A percentile compares a stretch with the other conserved stretches of the same genome.
Evolutionary conservation across 306 rosid species (phyloP).

Genomic region (Ormosia semicastrata): DNA sequence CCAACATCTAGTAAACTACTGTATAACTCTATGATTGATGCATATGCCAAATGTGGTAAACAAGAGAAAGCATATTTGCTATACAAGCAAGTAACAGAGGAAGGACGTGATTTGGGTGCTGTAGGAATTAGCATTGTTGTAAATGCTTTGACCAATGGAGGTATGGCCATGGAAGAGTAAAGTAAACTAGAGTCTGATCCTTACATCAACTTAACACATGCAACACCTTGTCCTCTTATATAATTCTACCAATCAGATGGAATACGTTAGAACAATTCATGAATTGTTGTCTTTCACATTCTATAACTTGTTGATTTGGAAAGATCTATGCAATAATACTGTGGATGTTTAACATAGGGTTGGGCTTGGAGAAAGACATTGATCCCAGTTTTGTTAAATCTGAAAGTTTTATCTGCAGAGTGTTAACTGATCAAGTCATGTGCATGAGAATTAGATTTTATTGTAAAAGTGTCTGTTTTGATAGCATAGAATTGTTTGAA

Average conservation of each 20-base stretch:
- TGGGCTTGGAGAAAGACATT: not conserved
- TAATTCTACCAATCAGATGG: constrained; percentile 1
- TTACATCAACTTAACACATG: not conserved
- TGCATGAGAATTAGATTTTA: not conserved
- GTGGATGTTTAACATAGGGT: not conserved
- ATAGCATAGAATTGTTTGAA: not conserved
- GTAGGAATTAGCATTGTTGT: constrained; percentile 82
- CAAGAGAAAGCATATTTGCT: constrained; percentile 69
- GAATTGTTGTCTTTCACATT: not conserved
- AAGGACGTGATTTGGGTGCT: constrained; percentile 65
- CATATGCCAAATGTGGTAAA: constrained; percentile 74
- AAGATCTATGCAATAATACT: not conserved
- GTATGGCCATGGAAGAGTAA: constrained; percentile 39
- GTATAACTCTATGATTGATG: constrained; percentile 77
- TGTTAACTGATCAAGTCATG: not conserved
- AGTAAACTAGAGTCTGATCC: constrained; percentile 17
- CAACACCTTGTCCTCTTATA: not conserved
- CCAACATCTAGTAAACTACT: constrained; percentile 36
- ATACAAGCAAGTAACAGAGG: constrained; percentile 55
- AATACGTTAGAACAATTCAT: not conserved
- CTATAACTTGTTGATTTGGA: not conserved
- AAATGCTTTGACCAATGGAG: constrained; percentile 69
- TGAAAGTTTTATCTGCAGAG: not conserved
- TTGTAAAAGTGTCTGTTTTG: not conserved
- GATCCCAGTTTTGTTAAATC: not conserved